Evolutionary conservation across 805 yeast species (phyloP).

Genomic region (Saccharomycodes ludwigii): DNA sequence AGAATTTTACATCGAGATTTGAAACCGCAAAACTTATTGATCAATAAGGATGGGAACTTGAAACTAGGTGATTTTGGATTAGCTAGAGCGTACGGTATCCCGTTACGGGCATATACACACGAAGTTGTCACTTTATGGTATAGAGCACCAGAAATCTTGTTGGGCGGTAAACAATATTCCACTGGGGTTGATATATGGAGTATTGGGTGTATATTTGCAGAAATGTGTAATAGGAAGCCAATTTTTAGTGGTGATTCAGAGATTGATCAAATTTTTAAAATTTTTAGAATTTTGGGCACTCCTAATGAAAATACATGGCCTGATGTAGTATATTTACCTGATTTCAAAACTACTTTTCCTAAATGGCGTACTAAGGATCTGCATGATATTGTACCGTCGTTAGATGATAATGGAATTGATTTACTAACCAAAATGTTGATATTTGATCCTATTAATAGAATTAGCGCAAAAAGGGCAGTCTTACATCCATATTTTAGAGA

Average conservation of each 20-base stretch:
- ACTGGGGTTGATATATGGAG: constrained; percentile 98
- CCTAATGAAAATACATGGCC: constrained; percentile 97
- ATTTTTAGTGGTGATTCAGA: constrained; percentile 92
- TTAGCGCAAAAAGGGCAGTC: constrained; percentile 88
- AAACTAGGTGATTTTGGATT: constrained; percentile 95
- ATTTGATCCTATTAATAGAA: constrained; percentile 88
- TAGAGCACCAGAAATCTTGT: constrained; percentile 90
- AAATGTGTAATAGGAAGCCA: constrained; percentile 97
- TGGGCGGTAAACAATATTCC: constrained; percentile 91
- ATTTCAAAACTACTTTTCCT: constrained; percentile 74
- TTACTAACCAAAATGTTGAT: constrained; percentile 66
- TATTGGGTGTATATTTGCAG: constrained; percentile 95
- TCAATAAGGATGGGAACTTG: constrained; percentile 79
- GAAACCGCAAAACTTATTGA: constrained; percentile 89
- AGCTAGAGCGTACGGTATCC: constrained; percentile 96
- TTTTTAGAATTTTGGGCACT: constrained; percentile 90
- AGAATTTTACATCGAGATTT: constrained; percentile 62
- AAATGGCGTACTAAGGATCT: constrained; percentile 84
- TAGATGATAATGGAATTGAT: constrained; percentile 78
- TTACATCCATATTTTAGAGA: constrained; percentile 53
- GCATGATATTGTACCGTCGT: constrained; percentile 60
- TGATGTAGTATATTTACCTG: constrained; percentile 81
- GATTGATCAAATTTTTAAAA: constrained; percentile 87
- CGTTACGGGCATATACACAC: constrained; percentile 92
- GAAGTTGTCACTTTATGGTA: constrained; percentile 98